Percentiles rank a stretch among this genome's conserved stretches.
These are phyloP conservation scores for Thymus mandschuricus DNA, from an alignment of 257 asterid species.

Conservation along the genomic window DNA sequence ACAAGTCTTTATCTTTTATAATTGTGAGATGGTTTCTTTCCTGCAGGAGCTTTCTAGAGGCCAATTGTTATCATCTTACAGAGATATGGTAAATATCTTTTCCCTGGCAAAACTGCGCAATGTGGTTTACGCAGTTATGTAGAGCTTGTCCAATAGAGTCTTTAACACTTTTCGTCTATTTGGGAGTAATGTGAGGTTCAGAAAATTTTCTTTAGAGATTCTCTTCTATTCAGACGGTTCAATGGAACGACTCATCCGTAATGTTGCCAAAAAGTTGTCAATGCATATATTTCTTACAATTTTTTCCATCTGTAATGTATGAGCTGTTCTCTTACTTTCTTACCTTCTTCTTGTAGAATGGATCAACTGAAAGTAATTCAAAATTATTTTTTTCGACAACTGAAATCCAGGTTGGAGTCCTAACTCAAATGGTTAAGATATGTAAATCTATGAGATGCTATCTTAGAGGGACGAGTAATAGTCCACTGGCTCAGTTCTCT, in stretches of 20 bases:
- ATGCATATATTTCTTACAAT: slow-evolving; percentile 5
- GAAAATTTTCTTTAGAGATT: background rate
- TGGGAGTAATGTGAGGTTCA: background rate
- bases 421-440: slow-evolving; percentile 51
- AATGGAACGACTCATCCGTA: background rate
- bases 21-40: slow-evolving; percentile 23
- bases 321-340: slow-evolving; percentile 10
- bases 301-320: slow-evolving; percentile 3
- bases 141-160: slow-evolving; percentile 9
- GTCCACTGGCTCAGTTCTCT: slow-evolving; percentile 71
- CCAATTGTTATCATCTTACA: slow-evolving; percentile 62
- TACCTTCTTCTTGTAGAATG: slow-evolving; percentile 15
- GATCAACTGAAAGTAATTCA: slow-evolving; percentile 3
- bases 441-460: slow-evolving; percentile 80
- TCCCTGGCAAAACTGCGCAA: slow-evolving; percentile 9
- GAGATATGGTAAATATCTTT: slow-evolving; percentile 58
- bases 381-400: slow-evolving; percentile 16
- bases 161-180: slow-evolving; percentile 13
- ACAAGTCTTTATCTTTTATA: background rate
- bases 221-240: background rate
- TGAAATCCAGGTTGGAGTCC: slow-evolving; percentile 54
- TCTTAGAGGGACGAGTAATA: slow-evolving; percentile 49
- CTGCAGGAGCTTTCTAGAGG: slow-evolving; percentile 58
- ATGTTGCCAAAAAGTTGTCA: background rate
- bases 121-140: slow-evolving; percentile 8